These are phyloP conservation scores for Kodamaea leandrae DNA, from an alignment of 805 yeast genomes.

Conservation along the genomic window DNA sequence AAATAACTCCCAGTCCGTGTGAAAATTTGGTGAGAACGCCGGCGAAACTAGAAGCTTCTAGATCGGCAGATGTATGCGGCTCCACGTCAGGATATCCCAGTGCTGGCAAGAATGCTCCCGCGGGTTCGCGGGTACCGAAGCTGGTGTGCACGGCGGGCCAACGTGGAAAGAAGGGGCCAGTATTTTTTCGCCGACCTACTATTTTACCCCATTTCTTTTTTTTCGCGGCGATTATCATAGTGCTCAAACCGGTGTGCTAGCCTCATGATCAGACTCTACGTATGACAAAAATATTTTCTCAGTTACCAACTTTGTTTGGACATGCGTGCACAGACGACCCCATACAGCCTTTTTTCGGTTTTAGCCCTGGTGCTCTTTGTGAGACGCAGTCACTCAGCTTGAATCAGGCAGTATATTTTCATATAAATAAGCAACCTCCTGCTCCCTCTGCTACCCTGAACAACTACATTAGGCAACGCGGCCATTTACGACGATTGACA, in stretches of 20 bases:
- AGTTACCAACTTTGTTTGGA: neutral
- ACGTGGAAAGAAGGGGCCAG: neutral
- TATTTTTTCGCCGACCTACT: constrained; percentile 1
- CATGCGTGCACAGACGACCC: neutral
- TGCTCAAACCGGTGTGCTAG: constrained; percentile 1
- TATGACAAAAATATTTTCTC: neutral
- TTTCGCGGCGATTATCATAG: neutral
- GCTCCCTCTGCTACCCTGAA: neutral
- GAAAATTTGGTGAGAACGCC: neutral
- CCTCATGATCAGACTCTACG: neutral
- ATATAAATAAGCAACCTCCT: neutral
- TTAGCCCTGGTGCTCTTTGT: constrained; percentile 2
- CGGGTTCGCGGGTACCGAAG: neutral
- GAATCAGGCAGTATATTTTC: neutral
- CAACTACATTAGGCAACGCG: too few species aligned
- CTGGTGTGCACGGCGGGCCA: neutral
- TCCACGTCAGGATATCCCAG: too few species aligned
- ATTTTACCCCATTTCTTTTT: neutral
- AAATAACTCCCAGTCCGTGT: neutral
- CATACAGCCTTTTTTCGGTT: constrained; percentile 1
- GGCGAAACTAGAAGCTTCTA: neutral
- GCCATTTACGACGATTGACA: too few species aligned
- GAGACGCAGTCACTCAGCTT: constrained; percentile 1
- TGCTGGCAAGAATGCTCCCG: neutral
- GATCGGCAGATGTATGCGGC: too few species aligned